A percentile compares a stretch with the other conserved stretches of the same genome.
Evolutionary conservation across 345 rosid genomes (phyloP).

Genomic region (Lepidium africanum): DNA sequence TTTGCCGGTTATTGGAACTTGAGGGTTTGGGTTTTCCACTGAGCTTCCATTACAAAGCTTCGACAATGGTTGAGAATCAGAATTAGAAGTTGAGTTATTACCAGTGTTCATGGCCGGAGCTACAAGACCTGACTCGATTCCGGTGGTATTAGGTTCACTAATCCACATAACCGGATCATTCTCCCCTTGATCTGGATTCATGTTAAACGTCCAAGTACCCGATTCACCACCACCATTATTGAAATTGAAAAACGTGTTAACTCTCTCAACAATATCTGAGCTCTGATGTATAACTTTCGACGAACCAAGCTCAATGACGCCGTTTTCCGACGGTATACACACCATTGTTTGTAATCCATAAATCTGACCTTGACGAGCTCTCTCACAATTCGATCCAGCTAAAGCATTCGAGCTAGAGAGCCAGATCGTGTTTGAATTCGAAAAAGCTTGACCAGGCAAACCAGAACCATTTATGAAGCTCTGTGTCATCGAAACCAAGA

Average conservation of each 20-base stretch:
- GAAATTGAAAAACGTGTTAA: conserved; percentile 56
- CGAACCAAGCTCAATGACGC: conserved; percentile 90
- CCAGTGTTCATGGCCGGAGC: neutral
- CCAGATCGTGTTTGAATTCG: conserved; percentile 53
- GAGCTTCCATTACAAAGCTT: conserved; percentile 42
- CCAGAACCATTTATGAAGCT: conserved; percentile 60
- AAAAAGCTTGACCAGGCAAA: conserved; percentile 73
- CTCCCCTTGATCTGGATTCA: conserved; percentile 63
- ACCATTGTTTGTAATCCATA: conserved; percentile 78
- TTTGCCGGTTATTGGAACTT: neutral
- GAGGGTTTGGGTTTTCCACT: conserved; percentile 20
- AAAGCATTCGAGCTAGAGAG: conserved; percentile 55
- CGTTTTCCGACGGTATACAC: conserved; percentile 67
- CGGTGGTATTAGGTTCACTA: conserved; percentile 38
- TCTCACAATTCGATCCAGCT: conserved; percentile 51
- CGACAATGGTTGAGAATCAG: conserved; percentile 19
- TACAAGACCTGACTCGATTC: conserved; percentile 23
- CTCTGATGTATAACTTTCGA: conserved; percentile 60
- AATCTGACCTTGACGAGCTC: conserved; percentile 64
- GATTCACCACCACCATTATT: conserved; percentile 34
- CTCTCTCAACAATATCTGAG: conserved; percentile 71
- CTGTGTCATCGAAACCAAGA: conserved; percentile 84
- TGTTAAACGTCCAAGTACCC: conserved; percentile 41
- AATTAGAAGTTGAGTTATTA: conserved; percentile 20
- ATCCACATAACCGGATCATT: conserved; percentile 76